Percentiles rank a stretch among this genome's conserved stretches.
Evolutionary conservation across 2,329 filamentous ascomycete species (phyloP).

Genomic region (Stenocarpella maydis): DNA sequence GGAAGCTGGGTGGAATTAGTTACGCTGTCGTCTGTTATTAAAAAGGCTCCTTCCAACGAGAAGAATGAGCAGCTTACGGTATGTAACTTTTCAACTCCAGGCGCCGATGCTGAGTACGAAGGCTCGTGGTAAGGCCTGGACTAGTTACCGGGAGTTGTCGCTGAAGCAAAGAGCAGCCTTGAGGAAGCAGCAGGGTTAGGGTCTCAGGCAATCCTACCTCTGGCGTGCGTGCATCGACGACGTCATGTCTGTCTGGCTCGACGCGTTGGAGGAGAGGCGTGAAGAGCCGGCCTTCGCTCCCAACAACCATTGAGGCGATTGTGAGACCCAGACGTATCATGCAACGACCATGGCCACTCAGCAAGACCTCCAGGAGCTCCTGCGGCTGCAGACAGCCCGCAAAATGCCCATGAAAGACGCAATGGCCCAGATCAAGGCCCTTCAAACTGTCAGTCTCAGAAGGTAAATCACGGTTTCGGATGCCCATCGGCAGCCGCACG

Average conservation of each 20-base stretch:
- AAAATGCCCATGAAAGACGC: constrained; percentile 67
- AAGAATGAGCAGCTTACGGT: too few relatives aligned
- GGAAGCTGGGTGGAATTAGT: too few relatives aligned
- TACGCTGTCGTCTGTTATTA: too few relatives aligned
- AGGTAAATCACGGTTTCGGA: constrained; percentile 54
- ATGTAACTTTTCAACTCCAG: too few relatives aligned
- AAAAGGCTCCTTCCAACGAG: too few relatives aligned
- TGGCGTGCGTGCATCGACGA: background rate
- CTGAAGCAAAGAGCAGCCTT: too few relatives aligned
- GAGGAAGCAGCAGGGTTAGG: background rate
- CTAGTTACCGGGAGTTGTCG: too few relatives aligned
- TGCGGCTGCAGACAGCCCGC: constrained; percentile 66
- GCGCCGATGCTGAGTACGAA: too few relatives aligned
- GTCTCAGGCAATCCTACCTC: background rate
- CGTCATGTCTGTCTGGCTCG: background rate
- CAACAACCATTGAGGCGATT: background rate
- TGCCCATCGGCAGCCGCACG: too few relatives aligned
- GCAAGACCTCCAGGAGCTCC: constrained; percentile 67
- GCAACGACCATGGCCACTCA: constrained; percentile 58
- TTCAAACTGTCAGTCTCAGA: constrained; percentile 62
- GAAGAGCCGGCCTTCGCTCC: background rate
- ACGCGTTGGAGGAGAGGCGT: background rate
- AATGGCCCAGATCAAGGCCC: constrained; percentile 64
- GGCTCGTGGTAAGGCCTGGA: background rate
- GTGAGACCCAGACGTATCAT: too few relatives aligned